Percentiles rank a stretch among this genome's conserved stretches.
Conservation (phyloP, 805 yeast species). For the Scheffersomyces stipitis region DNA sequence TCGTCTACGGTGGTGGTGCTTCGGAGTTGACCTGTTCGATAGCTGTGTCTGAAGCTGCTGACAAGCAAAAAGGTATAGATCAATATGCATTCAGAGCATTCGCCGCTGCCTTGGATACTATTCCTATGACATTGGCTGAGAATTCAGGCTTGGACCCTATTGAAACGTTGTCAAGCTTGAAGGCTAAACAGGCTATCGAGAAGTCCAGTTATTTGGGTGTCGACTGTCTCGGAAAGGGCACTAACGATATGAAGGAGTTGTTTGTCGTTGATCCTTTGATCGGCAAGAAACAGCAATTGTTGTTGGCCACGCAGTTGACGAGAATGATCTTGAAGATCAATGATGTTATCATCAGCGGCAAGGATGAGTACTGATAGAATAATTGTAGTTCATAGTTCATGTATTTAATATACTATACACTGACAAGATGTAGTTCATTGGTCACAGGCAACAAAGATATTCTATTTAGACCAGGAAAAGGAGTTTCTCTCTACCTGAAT, state of each 20-base stretch:
- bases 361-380: slow-evolving; percentile 58
- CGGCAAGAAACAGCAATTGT: slow-evolving; percentile 94
- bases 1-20: slow-evolving; percentile 99
- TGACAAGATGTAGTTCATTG: too few species aligned
- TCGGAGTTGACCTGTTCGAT: slow-evolving; percentile 93
- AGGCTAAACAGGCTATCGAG: slow-evolving; percentile 81
- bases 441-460: too few species aligned
- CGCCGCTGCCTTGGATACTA: slow-evolving; percentile 83
- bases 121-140: slow-evolving; percentile 95
- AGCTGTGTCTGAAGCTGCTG: slow-evolving; percentile 89
- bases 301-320: slow-evolving; percentile 94
- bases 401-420: too few species aligned
- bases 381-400: too few species aligned
- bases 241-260: slow-evolving; percentile 88
- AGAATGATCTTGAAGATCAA: slow-evolving; percentile 97
- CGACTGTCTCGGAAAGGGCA: slow-evolving; percentile 87
- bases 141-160: slow-evolving; percentile 95
- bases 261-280: slow-evolving; percentile 96
- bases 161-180: slow-evolving; percentile 80
- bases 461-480: too few species aligned
- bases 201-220: slow-evolving; percentile 76
- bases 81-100: slow-evolving; percentile 98
- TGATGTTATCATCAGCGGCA: slow-evolving; percentile 90
- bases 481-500: too few species aligned
- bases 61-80: slow-evolving; percentile 89